Percentiles rank a stretch among this genome's conserved stretches.
These are phyloP conservation scores for Camelina sativa DNA, from an alignment of 345 rosid genomes.

Conservation along the genomic window DNA sequence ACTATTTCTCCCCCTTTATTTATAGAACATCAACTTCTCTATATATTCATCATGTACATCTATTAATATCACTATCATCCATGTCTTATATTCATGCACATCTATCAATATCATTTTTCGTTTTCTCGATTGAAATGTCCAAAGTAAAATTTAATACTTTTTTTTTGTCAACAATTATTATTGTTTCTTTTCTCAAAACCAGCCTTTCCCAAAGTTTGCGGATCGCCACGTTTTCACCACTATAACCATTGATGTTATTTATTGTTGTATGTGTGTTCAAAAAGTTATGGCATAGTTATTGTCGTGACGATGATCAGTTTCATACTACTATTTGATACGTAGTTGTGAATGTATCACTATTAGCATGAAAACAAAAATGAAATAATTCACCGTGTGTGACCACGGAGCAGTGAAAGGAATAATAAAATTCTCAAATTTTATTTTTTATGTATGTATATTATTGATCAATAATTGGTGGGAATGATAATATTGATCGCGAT, in stretches of 20 bases:
- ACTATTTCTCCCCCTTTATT: not conserved
- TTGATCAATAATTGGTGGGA: not conserved
- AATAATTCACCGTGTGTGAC: slow-evolving; percentile 5
- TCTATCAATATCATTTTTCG: slow-evolving; percentile 13
- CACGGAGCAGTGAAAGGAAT: not conserved
- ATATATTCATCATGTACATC: not conserved
- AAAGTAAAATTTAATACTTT: not conserved
- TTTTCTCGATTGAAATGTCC: not conserved
- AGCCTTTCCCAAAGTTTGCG: slow-evolving; percentile 49
- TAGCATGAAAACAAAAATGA: not conserved
- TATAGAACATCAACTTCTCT: not conserved
- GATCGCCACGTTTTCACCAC: slow-evolving; percentile 44
- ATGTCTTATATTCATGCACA: slow-evolving; percentile 22
- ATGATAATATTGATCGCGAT: not conserved
- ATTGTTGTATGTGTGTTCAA: slow-evolving; percentile 3
- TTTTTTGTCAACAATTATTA: not conserved
- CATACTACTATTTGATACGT: not conserved
- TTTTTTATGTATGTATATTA: not conserved
- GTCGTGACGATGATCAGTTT: not conserved
- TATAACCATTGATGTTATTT: slow-evolving; percentile 23
- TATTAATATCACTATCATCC: slow-evolving; percentile 31
- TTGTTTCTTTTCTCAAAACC: slow-evolving; percentile 20
- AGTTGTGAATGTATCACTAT: slow-evolving; percentile 13
- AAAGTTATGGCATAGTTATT: slow-evolving; percentile 1
- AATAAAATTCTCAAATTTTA: not conserved